Evolutionary conservation across 495 filamentous ascomycete species (phyloP), one percentile per base, ranked within the genome.

Genomic region (Achaetomiella virescens): DNA sequence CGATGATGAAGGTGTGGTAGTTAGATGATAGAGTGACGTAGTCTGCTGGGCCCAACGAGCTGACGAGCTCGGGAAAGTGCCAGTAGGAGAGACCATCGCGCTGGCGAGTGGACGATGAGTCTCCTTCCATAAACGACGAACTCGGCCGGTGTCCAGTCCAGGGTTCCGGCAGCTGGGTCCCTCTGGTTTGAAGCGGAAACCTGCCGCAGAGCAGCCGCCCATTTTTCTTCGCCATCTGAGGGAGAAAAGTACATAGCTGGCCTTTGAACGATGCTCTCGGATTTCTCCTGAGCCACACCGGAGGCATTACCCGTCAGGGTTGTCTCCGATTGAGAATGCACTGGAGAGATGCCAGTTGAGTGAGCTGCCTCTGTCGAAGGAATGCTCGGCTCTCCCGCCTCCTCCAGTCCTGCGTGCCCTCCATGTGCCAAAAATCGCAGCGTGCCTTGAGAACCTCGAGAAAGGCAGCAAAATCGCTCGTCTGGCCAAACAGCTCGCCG

Each of bases 361-460:
- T 54, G 20, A 15, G 40, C 29, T 40, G 60, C 36, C 36, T 52
- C 24, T 9, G 15, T 20, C 56, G 31, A 25, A 7, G 66, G 54
- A 4, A 48, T 27, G 40, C 37, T 61, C 70, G 42, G 35, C 50
- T 64, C 49, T 81, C 80, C 35, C 72, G 61, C 57, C 85, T 69
- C 59, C 86, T 72, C 78, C 83, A 89, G 57, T 89, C 87, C 43
- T 70, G 79, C 1, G 72, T 69, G 3, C 85, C 82, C 54, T 84
- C 81, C 76, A 89, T 86, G 51, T 87, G 79, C 82, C 83, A 88
- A 44, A 86, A 80, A 57, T 88, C 83, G 66, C 85, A 88, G 52
- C 84, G 70, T 20, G 82, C 81, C 56, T 82, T 83, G 24, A 89
- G 63, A 1, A 87, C 78, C 24, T 87, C 84, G 20, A 89, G 67